phyloP scores from a whole-genome alignment of 164 flowering plant genomes.

The Cinnamomum chago region DNA sequence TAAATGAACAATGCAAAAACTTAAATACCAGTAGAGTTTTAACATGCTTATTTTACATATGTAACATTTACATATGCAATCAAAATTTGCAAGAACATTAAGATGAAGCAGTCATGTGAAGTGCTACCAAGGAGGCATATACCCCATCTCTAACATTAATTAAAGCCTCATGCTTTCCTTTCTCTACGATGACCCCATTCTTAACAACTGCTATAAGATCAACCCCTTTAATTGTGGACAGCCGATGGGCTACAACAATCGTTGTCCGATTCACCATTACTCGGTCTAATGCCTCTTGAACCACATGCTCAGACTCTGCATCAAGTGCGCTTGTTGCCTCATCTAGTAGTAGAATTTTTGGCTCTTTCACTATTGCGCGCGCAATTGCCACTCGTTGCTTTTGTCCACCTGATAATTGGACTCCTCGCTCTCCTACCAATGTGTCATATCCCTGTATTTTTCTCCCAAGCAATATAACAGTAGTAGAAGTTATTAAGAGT shows the following conservation, averaged over 20 bases:
- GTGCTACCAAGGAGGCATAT: conserved; percentile 22
- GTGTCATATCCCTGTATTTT: conserved; percentile 22
- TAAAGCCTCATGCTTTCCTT: conserved; percentile 21
- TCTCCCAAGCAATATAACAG: neutral
- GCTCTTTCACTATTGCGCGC: conserved; percentile 19
- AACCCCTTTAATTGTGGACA: conserved; percentile 16
- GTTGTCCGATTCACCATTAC: conserved; percentile 17
- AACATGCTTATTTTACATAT: no score
- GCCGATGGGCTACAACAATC: conserved; percentile 20
- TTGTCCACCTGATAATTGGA: conserved; percentile 20
- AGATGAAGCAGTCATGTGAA: conserved; percentile 15
- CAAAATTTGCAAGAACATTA: neutral
- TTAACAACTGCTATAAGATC: conserved; percentile 20
- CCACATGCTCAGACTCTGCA: conserved; percentile 20
- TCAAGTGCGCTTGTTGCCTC: conserved; percentile 21
- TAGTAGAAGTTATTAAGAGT: neutral
- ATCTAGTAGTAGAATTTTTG: conserved; percentile 18
- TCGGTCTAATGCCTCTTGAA: conserved; percentile 19
- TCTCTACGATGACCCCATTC: conserved; percentile 20
- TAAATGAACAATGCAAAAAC: no score
- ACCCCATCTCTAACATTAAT: conserved; percentile 15
- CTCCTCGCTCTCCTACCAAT: conserved; percentile 20
- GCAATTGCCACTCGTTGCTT: conserved; percentile 23
- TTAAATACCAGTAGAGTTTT: no score
- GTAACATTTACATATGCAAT: no score